Conservation (phyloP, 208 protist species). For the Wallacemonas rigidus region DNA sequence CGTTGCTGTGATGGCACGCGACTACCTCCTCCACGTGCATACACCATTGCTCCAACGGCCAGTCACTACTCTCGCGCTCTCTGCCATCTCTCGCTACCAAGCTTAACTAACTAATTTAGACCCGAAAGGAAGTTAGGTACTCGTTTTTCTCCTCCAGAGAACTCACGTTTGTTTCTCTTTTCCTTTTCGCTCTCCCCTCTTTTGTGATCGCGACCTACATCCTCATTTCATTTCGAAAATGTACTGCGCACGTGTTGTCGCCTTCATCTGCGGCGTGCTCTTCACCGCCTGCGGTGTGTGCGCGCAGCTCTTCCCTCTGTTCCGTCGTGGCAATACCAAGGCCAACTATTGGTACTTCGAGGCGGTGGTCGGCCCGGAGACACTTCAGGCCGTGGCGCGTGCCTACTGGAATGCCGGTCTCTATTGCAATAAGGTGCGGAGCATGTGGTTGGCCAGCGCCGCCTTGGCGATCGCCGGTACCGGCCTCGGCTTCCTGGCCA, state of each 20-base stretch:
- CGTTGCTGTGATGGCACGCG: too few relatives aligned
- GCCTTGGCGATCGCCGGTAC: slow-evolving; percentile 22
- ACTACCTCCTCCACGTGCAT: not conserved
- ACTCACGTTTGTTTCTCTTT: slow-evolving; percentile 5
- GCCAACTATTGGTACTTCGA: slow-evolving; percentile 27
- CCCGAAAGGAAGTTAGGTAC: not conserved
- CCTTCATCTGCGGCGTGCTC: slow-evolving; percentile 22
- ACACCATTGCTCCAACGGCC: not conserved
- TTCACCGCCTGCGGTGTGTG: slow-evolving; percentile 22
- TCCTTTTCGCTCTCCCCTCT: slow-evolving; percentile 1
- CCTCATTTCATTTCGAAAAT: slow-evolving; percentile 12
- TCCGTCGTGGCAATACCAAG: slow-evolving; percentile 9
- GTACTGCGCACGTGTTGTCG: slow-evolving; percentile 25
- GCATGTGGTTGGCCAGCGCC: slow-evolving; percentile 18
- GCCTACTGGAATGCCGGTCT: slow-evolving; percentile 8
- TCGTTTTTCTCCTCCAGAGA: not conserved
- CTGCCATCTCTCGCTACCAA: not conserved
- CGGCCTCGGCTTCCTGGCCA: slow-evolving; percentile 16
- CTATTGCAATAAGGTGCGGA: slow-evolving; percentile 17
- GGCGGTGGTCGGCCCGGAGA: not conserved
- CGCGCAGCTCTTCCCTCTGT: slow-evolving; percentile 24
- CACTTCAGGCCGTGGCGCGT: not conserved
- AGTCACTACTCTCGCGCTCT: not conserved
- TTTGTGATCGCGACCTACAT: not conserved
- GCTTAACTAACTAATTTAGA: not conserved